Evolutionary conservation across 768 basidiomycete genomes (phyloP).

Genomic region (Amylocystis lapponica): DNA sequence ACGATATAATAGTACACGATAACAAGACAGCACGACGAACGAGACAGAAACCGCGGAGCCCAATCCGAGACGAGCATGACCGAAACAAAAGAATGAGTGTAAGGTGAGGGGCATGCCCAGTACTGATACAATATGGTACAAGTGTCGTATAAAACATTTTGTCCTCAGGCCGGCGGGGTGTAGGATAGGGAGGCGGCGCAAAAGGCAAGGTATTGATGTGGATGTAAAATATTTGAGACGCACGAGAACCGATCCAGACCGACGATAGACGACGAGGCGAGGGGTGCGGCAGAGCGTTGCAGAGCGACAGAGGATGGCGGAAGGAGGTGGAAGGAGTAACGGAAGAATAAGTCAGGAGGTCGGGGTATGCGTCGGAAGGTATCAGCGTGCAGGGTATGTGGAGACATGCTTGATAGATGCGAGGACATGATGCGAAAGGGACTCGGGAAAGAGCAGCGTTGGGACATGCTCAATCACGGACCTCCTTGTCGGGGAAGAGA

Average conservation of each 20-base stretch:
- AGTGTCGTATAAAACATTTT: no score
- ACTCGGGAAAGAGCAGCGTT: neutral
- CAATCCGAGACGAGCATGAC: neutral
- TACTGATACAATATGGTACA: no score
- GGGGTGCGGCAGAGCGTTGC: no score
- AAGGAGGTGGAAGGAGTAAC: no score
- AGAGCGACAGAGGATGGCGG: no score
- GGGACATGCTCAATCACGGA: neutral
- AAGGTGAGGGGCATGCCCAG: no score
- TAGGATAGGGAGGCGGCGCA: no score
- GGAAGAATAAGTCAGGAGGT: conserved; percentile 4
- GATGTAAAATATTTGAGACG: no score
- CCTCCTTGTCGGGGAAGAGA: conserved; percentile 48
- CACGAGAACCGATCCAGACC: no score
- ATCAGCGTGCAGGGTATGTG: conserved; percentile 3
- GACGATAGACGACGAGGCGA: no score
- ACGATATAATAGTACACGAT: conserved; percentile 12
- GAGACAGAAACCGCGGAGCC: conserved; percentile 3
- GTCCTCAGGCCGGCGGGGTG: no score
- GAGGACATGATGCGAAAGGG: neutral
- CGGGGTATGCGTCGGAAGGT: conserved; percentile 3
- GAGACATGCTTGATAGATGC: neutral
- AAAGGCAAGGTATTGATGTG: no score
- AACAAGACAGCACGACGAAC: conserved; percentile 5
- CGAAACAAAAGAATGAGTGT: neutral